Percentiles rank a stretch among this genome's conserved stretches.
Evolutionary conservation across 108 stramenopile genomes (phyloP).

Genomic region (Cyclotella sp.): DNA sequence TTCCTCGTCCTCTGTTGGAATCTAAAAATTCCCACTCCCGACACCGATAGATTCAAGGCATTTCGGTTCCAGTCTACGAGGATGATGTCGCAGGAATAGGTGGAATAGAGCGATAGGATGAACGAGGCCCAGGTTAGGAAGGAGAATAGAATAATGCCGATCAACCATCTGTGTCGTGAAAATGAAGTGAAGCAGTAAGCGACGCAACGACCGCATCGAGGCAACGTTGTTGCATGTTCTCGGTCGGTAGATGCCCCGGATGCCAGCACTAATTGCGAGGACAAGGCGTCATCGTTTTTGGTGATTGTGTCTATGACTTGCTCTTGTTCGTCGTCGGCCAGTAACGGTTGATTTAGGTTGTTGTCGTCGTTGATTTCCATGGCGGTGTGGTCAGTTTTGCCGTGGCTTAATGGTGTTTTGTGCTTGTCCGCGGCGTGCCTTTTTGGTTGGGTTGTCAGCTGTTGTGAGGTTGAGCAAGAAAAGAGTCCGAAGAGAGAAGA

Average conservation of each 20-base stretch:
- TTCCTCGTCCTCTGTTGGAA: slow-evolving; percentile 14
- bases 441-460: no score
- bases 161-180: background rate
- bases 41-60: slow-evolving; percentile 23
- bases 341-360: background rate
- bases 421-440: no score
- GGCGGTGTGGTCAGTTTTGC: background rate
- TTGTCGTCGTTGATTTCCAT: background rate
- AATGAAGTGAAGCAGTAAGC: background rate
- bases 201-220: background rate
- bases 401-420: no score
- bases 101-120: slow-evolving; percentile 20
- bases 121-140: slow-evolving; percentile 24
- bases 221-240: background rate
- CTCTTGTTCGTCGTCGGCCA: background rate
- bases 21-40: slow-evolving; percentile 36
- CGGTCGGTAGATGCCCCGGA: background rate
- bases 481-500: no score
- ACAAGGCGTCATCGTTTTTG: background rate
- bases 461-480: no score
- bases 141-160: background rate
- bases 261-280: background rate
- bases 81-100: slow-evolving; percentile 31
- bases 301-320: background rate
- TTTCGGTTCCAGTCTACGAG: slow-evolving; percentile 20